Conservation (phyloP, 345 rosid genomes). For the Conringia planisiliqua region DNA sequence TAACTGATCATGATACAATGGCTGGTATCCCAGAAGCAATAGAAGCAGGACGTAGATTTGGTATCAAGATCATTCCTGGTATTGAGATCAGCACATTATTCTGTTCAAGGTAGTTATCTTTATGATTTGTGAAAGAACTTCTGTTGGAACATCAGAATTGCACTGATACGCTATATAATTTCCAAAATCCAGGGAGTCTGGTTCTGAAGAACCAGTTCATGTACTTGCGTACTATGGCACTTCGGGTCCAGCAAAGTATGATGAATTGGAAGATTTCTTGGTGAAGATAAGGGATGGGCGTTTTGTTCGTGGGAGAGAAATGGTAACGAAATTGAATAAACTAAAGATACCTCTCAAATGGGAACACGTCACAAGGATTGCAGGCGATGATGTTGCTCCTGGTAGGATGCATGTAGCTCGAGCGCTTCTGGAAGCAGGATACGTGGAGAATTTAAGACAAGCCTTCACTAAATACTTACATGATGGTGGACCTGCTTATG, state of each 20-base stretch:
- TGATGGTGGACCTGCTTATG: constrained; percentile 96
- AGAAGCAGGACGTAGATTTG: constrained; percentile 70
- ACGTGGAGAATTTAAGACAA: constrained; percentile 79
- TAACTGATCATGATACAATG: constrained; percentile 95
- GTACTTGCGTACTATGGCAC: constrained; percentile 93
- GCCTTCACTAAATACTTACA: constrained; percentile 79
- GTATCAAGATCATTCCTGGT: constrained; percentile 90
- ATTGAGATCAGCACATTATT: constrained; percentile 93
- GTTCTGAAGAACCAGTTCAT: constrained; percentile 82
- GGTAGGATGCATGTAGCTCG: constrained; percentile 95
- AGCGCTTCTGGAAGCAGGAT: constrained; percentile 91
- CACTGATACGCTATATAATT: constrained; percentile 11
- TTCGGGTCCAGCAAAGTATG: constrained; percentile 66
- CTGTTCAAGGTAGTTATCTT: constrained; percentile 50
- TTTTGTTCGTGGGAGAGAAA: constrained; percentile 70
- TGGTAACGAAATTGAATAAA: constrained; percentile 70
- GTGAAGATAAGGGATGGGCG: constrained; percentile 85
- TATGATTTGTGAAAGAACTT: not conserved
- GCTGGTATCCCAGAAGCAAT: constrained; percentile 85
- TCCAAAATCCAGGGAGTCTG: constrained; percentile 43
- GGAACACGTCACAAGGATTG: constrained; percentile 82
- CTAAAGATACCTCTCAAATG: constrained; percentile 82
- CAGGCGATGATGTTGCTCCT: constrained; percentile 92
- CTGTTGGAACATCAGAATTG: not conserved
- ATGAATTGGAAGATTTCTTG: constrained; percentile 65